phyloP scores from a whole-genome alignment of 345 rosid genomes.

The Dipteronia sinensis region DNA sequence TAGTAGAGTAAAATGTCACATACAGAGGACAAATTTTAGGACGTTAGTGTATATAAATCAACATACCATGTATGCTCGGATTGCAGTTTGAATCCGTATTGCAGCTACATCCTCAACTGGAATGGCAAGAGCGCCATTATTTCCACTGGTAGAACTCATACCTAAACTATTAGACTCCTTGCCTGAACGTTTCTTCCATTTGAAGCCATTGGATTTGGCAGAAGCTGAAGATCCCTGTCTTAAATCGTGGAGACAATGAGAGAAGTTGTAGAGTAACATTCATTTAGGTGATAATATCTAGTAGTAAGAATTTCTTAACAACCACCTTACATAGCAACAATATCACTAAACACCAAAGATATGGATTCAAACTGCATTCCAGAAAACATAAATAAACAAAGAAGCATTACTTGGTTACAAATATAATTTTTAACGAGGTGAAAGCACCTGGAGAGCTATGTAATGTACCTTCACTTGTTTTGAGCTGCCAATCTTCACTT shows the following conservation, averaged over 20 bases:
- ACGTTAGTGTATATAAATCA: not conserved
- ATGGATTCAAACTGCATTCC: not conserved
- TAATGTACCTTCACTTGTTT: slow-evolving; percentile 58
- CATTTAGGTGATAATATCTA: not conserved
- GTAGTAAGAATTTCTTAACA: no score
- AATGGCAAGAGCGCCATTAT: slow-evolving; percentile 32
- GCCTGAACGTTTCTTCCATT: slow-evolving; percentile 44
- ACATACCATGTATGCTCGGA: slow-evolving; percentile 71
- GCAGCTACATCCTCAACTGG: slow-evolving; percentile 67
- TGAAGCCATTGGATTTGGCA: slow-evolving; percentile 62
- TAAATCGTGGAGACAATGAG: slow-evolving; percentile 17
- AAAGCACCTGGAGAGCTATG: not conserved
- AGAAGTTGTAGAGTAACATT: not conserved
- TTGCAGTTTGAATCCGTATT: slow-evolving; percentile 68
- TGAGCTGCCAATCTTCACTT: slow-evolving; percentile 45
- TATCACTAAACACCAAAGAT: no score
- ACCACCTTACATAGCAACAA: no score
- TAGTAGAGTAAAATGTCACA: not conserved
- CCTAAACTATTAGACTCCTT: slow-evolving; percentile 31
- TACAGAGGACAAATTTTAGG: not conserved
- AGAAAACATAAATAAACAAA: not conserved
- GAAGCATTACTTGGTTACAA: not conserved
- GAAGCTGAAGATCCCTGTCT: slow-evolving; percentile 54
- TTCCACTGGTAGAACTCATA: slow-evolving; percentile 21
- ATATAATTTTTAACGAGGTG: not conserved